These are phyloP conservation scores for Hibiscus tridactylites DNA, from an alignment of 345 rosid genomes.

Conservation along the genomic window DNA sequence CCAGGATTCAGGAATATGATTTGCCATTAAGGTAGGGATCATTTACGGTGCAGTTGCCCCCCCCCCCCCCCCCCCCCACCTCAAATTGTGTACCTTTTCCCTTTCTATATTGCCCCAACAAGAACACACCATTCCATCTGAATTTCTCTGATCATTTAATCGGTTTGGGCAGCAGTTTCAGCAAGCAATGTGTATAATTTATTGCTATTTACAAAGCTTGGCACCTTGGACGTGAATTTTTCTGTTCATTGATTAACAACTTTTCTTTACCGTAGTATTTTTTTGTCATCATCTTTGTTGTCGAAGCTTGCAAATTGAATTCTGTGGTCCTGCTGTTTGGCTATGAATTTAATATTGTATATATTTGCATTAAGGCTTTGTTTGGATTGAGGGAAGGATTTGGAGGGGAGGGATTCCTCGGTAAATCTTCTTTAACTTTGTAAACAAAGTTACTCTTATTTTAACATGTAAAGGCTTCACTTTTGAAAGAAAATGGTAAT, in stretches of 20 bases:
- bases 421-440: neutral
- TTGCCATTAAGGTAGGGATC: neutral
- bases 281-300: neutral
- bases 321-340: neutral
- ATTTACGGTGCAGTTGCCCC: neutral
- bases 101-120: neutral
- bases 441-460: neutral
- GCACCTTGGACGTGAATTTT: neutral
- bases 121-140: neutral
- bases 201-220: neutral
- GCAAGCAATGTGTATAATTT: neutral
- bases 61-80: neutral
- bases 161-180: neutral
- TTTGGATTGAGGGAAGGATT: neutral
- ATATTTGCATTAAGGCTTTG: neutral
- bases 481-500: neutral
- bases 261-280: neutral
- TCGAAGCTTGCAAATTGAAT: neutral
- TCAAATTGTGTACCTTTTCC: neutral
- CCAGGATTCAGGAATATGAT: neutral
- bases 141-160: neutral
- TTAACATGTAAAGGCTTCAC: neutral
- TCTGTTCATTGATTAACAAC: neutral
- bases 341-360: neutral
- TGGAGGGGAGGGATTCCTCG: neutral